Base-by-base conservation (phyloP, 2,329 filamentous ascomycete genomes). In the Pseudopithomyces maydicus region DNA sequence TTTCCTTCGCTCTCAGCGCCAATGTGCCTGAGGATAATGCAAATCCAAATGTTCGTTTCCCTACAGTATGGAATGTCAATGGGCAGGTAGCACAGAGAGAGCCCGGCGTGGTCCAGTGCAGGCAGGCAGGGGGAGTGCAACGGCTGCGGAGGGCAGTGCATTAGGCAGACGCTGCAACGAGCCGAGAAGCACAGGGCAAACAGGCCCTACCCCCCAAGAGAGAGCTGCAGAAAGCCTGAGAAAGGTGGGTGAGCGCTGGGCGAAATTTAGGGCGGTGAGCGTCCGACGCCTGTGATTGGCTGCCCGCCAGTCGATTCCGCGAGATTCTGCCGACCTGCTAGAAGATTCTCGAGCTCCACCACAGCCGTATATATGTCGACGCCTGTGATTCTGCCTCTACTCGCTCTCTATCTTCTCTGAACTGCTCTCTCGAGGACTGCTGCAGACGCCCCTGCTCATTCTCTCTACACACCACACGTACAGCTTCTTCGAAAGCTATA, bases 341-440 rank as follows among this genome's bases (percentile, higher is more conserved):
- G 71, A 73, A 73, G 67, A 72, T 74, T 74, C 71, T 74, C 64
- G 67, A 73, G 66, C 68, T 71, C 66, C 68, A 67, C 66, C 61
- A 64, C 48, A 56, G 17, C 61, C 62, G 57, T 74, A 74, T 73
- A 72, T 73, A 56, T 58, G 69, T 60, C 61, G 35, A 52, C 58
- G 55, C 50, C 38, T 55, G 54, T 65, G 65, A 62, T 57, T 68
- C 69, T 69, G 62, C 68, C 54, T 61, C 45, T 33, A 57, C 59
- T 61, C 69, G 46, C 20, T 52, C 38, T 52, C 64, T 60, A 58
- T 19, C 38, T 33, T 45, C 47, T 36, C 17, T 41, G 33, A 54
- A 36, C 35, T 54, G 32, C 45, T 45, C 50, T 29, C 29, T 56
- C 26, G 33, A 29, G 36, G 36, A 22, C 44, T 52, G 44, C 58